Evolutionary conservation across 1,284 basidiomycete genomes (phyloP).

Genomic region (Sanghuangporus sanghuang): DNA sequence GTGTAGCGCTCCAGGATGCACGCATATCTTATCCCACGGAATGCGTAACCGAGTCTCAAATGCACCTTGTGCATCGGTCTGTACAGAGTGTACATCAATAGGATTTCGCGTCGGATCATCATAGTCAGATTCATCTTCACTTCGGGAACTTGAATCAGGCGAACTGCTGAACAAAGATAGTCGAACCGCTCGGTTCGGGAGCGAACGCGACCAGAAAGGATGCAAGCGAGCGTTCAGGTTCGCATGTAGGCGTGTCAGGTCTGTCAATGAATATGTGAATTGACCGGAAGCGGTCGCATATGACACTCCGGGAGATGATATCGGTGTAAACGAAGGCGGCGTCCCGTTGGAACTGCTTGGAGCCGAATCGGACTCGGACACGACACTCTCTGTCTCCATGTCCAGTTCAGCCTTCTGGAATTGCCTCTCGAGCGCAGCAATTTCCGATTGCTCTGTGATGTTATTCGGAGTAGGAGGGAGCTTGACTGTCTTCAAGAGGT

Average conservation of each 20-base stretch:
- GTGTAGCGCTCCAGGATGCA: constrained; percentile 51
- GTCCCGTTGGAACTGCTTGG: constrained; percentile 12
- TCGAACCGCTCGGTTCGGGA: constrained; percentile 54
- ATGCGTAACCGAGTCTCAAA: constrained; percentile 62
- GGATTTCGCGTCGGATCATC: constrained; percentile 41
- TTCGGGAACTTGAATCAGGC: constrained; percentile 20
- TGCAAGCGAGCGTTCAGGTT: constrained; percentile 72
- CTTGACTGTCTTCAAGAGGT: constrained; percentile 34
- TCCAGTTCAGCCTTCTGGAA: constrained; percentile 30
- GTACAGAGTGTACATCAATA: constrained; percentile 33
- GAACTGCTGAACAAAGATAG: constrained; percentile 43
- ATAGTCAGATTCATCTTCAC: constrained; percentile 24
- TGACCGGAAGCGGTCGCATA: constrained; percentile 7
- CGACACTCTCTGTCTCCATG: constrained; percentile 22
- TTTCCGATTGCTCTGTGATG: constrained; percentile 54
- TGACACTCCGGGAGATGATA: constrained; percentile 3
- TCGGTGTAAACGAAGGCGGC: constrained; percentile 21
- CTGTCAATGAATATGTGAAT: constrained; percentile 21
- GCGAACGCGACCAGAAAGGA: constrained; percentile 72
- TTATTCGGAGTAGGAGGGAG: constrained; percentile 59
- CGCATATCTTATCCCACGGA: constrained; percentile 62
- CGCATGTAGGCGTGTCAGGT: constrained; percentile 53
- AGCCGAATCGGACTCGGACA: constrained; percentile 9
- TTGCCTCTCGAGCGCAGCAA: constrained; percentile 44
- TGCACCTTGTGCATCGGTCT: constrained; percentile 62